Evolutionary conservation across 2,329 filamentous ascomycete species (phyloP).

Genomic region (Rutstroemia sydowiana): DNA sequence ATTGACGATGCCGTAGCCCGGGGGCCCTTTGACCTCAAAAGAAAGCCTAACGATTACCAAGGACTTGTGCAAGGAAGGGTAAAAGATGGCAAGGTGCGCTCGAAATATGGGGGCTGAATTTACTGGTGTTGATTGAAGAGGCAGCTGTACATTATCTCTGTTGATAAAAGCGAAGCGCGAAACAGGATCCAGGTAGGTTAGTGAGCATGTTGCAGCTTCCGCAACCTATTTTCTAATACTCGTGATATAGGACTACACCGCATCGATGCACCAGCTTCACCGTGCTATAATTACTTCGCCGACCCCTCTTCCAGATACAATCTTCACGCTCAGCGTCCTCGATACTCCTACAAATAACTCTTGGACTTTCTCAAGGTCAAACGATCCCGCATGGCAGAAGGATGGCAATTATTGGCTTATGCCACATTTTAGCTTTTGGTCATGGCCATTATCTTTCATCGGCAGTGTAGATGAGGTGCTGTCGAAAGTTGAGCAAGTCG

Average conservation of each 20-base stretch:
- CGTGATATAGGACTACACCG: slow-evolving; percentile 37
- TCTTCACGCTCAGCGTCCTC: slow-evolving; percentile 45
- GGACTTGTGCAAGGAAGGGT: slow-evolving; percentile 39
- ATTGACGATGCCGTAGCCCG: slow-evolving; percentile 39
- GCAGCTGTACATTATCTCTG: slow-evolving; percentile 39
- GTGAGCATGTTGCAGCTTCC: slow-evolving; percentile 1
- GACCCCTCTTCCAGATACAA: slow-evolving; percentile 39
- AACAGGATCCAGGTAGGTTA: slow-evolving; percentile 36
- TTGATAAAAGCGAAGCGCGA: slow-evolving; percentile 34
- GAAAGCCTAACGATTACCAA: slow-evolving; percentile 29
- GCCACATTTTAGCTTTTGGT: slow-evolving; percentile 50
- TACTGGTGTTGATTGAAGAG: neutral
- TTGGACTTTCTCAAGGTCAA: slow-evolving; percentile 42
- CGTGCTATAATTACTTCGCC: slow-evolving; percentile 45
- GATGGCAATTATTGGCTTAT: slow-evolving; percentile 39
- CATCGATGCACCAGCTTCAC: slow-evolving; percentile 47
- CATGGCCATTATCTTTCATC: slow-evolving; percentile 45
- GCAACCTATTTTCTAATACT: slow-evolving; percentile 12
- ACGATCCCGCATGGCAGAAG: slow-evolving; percentile 30
- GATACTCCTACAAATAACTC: slow-evolving; percentile 39
- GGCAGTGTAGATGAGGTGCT: slow-evolving; percentile 37
- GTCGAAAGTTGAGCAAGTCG: slow-evolving; percentile 32
- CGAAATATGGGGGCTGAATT: neutral
- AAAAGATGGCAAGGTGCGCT: slow-evolving; percentile 34
- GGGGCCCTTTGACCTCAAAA: slow-evolving; percentile 37